Conservation (phyloP, 2,329 filamentous ascomycete species). For the Parastagonospora avenae region DNA sequence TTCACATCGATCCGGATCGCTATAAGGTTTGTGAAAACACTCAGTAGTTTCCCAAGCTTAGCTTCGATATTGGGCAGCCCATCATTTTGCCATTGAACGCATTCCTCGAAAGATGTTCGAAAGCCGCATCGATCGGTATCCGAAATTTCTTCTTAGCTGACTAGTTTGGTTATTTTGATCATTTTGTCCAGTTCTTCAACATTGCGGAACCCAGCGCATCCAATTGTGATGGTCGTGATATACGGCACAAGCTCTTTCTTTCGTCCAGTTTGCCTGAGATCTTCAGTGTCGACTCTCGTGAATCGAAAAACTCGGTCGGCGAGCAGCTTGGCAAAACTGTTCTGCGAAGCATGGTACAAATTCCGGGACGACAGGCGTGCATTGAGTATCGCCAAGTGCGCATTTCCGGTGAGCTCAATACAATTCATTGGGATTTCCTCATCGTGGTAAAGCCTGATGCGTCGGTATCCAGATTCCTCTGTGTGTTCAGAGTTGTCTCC, state of each 20-base stretch:
- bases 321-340: constrained; percentile 4
- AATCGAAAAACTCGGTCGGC: constrained; percentile 9
- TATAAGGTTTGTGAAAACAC: background rate
- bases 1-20: background rate
- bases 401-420: background rate
- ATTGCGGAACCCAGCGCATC: background rate
- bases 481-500: too few species aligned
- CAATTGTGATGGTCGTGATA: constrained; percentile 3
- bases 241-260: background rate
- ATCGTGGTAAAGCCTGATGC: too few species aligned
- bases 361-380: background rate
- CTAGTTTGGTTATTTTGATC: too few species aligned
- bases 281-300: constrained; percentile 5
- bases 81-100: background rate
- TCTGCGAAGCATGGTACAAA: constrained; percentile 2
- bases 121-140: too few species aligned
- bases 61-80: background rate
- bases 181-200: too few species aligned
- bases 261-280: background rate
- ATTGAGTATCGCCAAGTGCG: background rate
- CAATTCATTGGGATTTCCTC: background rate
- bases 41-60: background rate
- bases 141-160: too few species aligned
- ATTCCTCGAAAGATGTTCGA: background rate
- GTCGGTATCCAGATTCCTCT: too few species aligned